Conservation (phyloP, 345 rosid genomes). For the Hypericum androsaemum region DNA sequence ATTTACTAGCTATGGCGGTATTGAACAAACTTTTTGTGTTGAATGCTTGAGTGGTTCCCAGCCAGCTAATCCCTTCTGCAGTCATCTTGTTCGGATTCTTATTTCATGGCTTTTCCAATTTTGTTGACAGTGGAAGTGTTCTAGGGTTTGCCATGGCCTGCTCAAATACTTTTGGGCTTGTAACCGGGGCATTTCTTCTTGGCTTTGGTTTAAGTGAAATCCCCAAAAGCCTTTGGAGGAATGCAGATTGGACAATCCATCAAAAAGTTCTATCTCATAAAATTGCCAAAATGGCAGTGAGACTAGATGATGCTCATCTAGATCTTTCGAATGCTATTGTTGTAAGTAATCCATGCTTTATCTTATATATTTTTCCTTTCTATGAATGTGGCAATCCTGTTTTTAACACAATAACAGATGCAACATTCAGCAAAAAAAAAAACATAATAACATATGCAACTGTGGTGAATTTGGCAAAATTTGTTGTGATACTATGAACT, state of each 20-base stretch:
- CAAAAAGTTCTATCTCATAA: conserved; percentile 97
- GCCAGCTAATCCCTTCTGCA: background rate
- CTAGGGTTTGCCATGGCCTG: conserved; percentile 96
- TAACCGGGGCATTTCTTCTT: conserved; percentile 98
- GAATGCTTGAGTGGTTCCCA: conserved; percentile 1
- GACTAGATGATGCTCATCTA: conserved; percentile 95
- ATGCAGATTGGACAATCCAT: conserved; percentile 85
- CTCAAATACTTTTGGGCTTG: conserved; percentile 99
- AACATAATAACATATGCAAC: too few relatives aligned
- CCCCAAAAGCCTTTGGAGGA: conserved; percentile 83
- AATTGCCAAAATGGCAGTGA: conserved; percentile 95
- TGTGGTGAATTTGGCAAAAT: too few relatives aligned
- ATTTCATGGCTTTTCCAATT: conserved; percentile 1
- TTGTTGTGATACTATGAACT: too few relatives aligned
- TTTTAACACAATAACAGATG: background rate
- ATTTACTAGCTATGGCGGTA: background rate
- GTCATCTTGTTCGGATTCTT: background rate
- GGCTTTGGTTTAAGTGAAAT: conserved; percentile 97
- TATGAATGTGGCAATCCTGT: background rate
- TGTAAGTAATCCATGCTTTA: conserved; percentile 34
- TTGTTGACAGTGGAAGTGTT: conserved; percentile 38
- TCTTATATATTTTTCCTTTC: background rate
- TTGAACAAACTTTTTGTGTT: background rate
- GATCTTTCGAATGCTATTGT: conserved; percentile 96
- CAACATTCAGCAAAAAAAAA: too few relatives aligned